Conservation (phyloP, 768 basidiomycete genomes). For the Termitomyces sp. region DNA sequence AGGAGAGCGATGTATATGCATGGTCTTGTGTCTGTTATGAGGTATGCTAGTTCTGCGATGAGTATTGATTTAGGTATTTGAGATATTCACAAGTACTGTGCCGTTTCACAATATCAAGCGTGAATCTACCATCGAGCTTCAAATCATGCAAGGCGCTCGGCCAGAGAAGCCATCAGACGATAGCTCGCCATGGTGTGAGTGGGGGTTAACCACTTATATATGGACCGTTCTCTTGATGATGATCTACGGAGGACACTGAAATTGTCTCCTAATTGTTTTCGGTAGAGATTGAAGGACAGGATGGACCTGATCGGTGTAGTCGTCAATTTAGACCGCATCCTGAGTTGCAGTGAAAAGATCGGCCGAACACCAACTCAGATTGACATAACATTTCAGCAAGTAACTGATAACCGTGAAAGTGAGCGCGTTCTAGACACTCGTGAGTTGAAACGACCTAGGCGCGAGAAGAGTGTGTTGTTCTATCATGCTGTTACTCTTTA, state of each 20-base stretch:
- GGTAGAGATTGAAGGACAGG: neutral
- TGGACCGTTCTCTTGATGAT: too few relatives aligned
- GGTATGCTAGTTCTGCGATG: conserved; percentile 8
- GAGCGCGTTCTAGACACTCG: neutral
- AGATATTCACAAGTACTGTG: conserved; percentile 20
- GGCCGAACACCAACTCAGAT: neutral
- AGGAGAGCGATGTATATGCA: conserved; percentile 23
- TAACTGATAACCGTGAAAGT: neutral
- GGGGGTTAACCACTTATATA: conserved; percentile 16
- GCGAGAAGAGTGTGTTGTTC: neutral
- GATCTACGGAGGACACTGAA: neutral
- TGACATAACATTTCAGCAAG: neutral
- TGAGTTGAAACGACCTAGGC: neutral
- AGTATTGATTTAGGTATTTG: neutral
- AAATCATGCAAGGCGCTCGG: neutral
- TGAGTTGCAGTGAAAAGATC: neutral
- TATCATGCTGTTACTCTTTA: neutral
- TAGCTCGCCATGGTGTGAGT: neutral
- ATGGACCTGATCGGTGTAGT: neutral
- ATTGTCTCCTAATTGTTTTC: neutral
- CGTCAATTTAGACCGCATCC: neutral
- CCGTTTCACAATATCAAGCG: conserved; percentile 14
- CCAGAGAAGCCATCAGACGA: conserved; percentile 11
- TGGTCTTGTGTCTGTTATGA: conserved; percentile 23
- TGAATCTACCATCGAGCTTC: conserved; percentile 12